Evolutionary conservation across 1,139 yeast species (phyloP), one percentile per base, ranked within the genome.

Genomic region (Suhomyces atakaporum): DNA sequence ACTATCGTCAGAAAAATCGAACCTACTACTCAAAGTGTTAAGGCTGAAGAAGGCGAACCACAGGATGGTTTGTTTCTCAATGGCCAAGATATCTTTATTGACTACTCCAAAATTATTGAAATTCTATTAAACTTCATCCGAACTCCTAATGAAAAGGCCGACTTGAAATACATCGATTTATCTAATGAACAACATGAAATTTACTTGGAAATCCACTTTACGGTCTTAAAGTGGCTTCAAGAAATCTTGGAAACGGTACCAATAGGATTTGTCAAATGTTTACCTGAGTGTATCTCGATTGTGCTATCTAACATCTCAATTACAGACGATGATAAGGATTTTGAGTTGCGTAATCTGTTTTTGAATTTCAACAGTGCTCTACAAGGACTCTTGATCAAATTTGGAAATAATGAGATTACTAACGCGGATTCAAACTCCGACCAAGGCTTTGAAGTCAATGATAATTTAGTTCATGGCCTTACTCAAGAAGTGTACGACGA

Each of bases 11-110:
- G 56, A 16, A 58, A 51, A 32, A 27, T 36, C 5, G 16, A 26
- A 40, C 37, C 12, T 83, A 79, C 13, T 85, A 23, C 42, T 2
- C 28, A 15, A 9, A 27, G 14, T 7, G 12, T 11, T 7, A n/a
- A 31, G 25, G 9, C 24, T 13, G 9, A 40, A 25, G 19, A 31
- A 7, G 25, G 34, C 25, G 24, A 27, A 40, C 42, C 20, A 83
- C 79, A 15, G 86, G 80, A 14, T 14, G 38, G 38, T 18, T 22
- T 80, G 7, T 84, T 84, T 50, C 69, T 83, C 12, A 87, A 87
- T 3, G 97, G 97, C 0, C 96, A 89, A 55, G 95, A 92, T 54
- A 82, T 89, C 14, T 79, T 77, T 43, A 74, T 92, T 33, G 94
- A 90, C 59, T 88, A 81, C 51, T 79, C 89, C 4, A 84, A 79